Percentiles rank a stretch among this genome's conserved stretches.
These are phyloP conservation scores for Pterothamnion heteromorphum DNA, from an alignment of 31 red algal genomes.

Conservation along the genomic window DNA sequence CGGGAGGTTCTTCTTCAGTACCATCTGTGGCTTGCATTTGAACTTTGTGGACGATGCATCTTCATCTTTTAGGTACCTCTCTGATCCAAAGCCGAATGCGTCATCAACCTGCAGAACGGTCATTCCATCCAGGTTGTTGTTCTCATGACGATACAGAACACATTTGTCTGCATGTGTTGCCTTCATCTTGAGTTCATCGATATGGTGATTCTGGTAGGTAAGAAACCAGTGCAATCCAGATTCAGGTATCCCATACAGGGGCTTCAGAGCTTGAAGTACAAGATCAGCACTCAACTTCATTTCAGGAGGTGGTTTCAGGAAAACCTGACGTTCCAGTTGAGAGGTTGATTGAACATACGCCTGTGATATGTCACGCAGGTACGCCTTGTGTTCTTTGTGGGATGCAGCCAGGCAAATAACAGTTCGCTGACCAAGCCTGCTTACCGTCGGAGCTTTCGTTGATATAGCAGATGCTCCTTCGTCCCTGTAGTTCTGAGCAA, in stretches of 20 bases:
- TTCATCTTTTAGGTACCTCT: not conserved
- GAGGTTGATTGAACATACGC: slow-evolving; percentile 43
- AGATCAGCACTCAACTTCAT: not conserved
- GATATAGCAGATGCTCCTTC: not conserved
- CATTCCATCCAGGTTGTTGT: not conserved
- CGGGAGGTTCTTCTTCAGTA: not conserved
- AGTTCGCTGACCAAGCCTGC: slow-evolving; percentile 42
- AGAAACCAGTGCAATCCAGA: slow-evolving; percentile 45
- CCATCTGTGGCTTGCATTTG: slow-evolving; percentile 22
- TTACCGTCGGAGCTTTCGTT: slow-evolving; percentile 40
- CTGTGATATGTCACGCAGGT: slow-evolving; percentile 46
- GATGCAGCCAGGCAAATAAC: slow-evolving; percentile 15
- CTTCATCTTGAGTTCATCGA: not conserved
- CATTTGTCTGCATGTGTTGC: slow-evolving; percentile 20
- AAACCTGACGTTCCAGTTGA: slow-evolving; percentile 26
- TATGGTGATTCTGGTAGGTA: slow-evolving; percentile 41
- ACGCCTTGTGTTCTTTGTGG: not conserved
- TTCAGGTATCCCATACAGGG: slow-evolving; percentile 48
- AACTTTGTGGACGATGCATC: slow-evolving; percentile 5
- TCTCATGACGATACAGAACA: not conserved
- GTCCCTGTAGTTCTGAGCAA: slow-evolving; percentile 46
- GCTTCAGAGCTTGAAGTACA: slow-evolving; percentile 41
- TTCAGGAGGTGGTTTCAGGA: slow-evolving; percentile 24
- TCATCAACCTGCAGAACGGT: slow-evolving; percentile 50
- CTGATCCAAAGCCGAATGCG: slow-evolving; percentile 26